Percentiles rank a stretch among this genome's conserved stretches.
phyloP scores from a whole-genome alignment of 2,329 filamentous ascomycete genomes.

The Westerdykella sp. region DNA sequence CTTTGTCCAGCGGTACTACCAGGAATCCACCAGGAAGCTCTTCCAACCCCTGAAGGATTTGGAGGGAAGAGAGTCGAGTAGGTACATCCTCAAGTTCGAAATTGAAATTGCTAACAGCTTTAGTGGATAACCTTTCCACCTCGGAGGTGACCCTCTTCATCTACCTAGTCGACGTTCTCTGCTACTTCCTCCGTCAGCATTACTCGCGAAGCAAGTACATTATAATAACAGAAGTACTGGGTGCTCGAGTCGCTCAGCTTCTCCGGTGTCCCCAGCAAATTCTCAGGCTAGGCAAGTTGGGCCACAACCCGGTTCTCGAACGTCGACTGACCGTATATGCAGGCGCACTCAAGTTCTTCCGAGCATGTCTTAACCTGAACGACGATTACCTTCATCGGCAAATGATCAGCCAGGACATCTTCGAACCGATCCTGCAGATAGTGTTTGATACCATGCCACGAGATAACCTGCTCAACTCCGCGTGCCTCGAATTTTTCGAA shows the following conservation, averaged over 20 bases:
- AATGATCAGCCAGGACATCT: slow-evolving; percentile 71
- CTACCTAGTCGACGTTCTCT: slow-evolving; percentile 86
- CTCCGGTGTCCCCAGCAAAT: slow-evolving; percentile 83
- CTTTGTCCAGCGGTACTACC: slow-evolving; percentile 85
- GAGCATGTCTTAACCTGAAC: slow-evolving; percentile 74
- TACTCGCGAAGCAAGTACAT: slow-evolving; percentile 81
- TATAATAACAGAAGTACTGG: slow-evolving; percentile 71
- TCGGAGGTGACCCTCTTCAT: slow-evolving; percentile 86
- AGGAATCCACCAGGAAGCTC: slow-evolving; percentile 73
- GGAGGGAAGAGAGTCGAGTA: slow-evolving; percentile 55
- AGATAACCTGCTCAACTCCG: slow-evolving; percentile 90
- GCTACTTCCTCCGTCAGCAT: slow-evolving; percentile 90
- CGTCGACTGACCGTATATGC: neutral
- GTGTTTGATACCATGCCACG: slow-evolving; percentile 79
- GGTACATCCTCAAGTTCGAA: slow-evolving; percentile 17
- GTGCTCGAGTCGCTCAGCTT: slow-evolving; percentile 73
- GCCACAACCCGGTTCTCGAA: neutral
- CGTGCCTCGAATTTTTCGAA: slow-evolving; percentile 89
- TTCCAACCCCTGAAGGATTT: slow-evolving; percentile 83
- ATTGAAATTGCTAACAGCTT: slow-evolving; percentile 17
- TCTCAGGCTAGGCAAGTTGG: slow-evolving; percentile 69
- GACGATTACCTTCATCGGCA: slow-evolving; percentile 89
- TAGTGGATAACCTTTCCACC: slow-evolving; percentile 66
- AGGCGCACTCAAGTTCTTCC: slow-evolving; percentile 92
- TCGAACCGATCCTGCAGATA: slow-evolving; percentile 79